Conservation (phyloP, 495 filamentous ascomycete species). For the Letharia lupina region DNA sequence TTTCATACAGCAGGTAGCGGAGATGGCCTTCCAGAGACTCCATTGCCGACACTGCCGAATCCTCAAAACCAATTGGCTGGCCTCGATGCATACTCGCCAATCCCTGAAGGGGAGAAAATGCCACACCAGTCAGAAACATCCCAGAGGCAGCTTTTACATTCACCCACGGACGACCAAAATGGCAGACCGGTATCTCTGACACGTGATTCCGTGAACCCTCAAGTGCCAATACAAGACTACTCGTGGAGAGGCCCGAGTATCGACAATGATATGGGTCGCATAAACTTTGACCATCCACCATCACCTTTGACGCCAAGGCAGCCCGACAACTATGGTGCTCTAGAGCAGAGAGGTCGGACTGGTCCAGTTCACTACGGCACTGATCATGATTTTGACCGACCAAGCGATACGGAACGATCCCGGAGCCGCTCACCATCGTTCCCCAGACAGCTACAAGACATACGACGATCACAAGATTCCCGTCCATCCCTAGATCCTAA, state of each 20-base stretch:
- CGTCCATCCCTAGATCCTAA: slow-evolving; percentile 17
- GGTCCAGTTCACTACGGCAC: slow-evolving; percentile 27
- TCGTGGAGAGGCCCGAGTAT: slow-evolving; percentile 21
- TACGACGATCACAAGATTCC: slow-evolving; percentile 9
- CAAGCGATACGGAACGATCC: slow-evolving; percentile 22
- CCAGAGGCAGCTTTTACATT: background rate
- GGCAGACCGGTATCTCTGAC: background rate
- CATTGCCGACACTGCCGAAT: background rate
- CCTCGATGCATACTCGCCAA: background rate
- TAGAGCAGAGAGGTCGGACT: slow-evolving; percentile 23
- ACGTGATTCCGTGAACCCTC: slow-evolving; percentile 3
- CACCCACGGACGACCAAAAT: background rate
- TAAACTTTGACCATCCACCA: slow-evolving; percentile 18
- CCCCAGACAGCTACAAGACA: slow-evolving; percentile 25
- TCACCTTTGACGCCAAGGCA: slow-evolving; percentile 24
- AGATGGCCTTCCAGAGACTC: background rate
- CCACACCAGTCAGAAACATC: background rate
- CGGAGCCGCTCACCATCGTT: slow-evolving; percentile 27
- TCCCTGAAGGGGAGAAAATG: background rate
- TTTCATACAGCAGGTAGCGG: slow-evolving; percentile 5
- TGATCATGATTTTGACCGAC: slow-evolving; percentile 24
- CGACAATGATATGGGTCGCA: slow-evolving; percentile 15
- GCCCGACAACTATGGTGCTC: slow-evolving; percentile 20
- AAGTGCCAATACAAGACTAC: slow-evolving; percentile 10
- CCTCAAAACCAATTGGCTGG: background rate